phyloP scores from a whole-genome alignment of 805 yeast genomes.

The Ogataea pini region DNA sequence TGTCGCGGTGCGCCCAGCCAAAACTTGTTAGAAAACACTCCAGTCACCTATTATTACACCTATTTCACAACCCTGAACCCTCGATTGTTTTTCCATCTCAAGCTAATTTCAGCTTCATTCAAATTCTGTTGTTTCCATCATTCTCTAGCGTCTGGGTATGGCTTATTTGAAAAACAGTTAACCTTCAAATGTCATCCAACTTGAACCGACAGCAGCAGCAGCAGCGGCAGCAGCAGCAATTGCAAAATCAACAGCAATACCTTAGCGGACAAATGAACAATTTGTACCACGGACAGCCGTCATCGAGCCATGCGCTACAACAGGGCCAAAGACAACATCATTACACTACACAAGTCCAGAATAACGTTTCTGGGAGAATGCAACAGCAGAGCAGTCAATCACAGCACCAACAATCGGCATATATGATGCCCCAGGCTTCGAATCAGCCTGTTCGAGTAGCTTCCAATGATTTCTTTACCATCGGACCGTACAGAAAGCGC shows the following conservation, averaged over 20 bases:
- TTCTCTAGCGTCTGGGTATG: too few species aligned
- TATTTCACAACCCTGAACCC: too few species aligned
- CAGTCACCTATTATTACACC: too few species aligned
- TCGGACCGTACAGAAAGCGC: conserved; percentile 60
- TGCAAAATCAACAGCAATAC: conserved; percentile 13
- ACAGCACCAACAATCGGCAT: conserved; percentile 18
- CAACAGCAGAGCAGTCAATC: neutral
- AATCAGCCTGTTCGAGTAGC: conserved; percentile 52
- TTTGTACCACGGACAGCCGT: conserved; percentile 13
- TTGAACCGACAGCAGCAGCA: conserved; percentile 12
- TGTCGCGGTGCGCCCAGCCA: too few species aligned
- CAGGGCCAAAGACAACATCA: conserved; percentile 21
- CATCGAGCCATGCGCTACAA: conserved; percentile 7
- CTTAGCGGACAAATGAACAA: conserved; percentile 2
- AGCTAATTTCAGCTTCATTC: too few species aligned
- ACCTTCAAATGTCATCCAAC: conserved; percentile 4
- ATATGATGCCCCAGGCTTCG: conserved; percentile 14
- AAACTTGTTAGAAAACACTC: too few species aligned
- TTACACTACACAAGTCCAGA: conserved; percentile 24
- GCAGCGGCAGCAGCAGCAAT: conserved; percentile 10
- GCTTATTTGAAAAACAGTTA: neutral
- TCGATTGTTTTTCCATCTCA: too few species aligned
- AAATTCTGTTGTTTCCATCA: too few species aligned
- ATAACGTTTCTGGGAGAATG: conserved; percentile 6
- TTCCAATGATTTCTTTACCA: conserved; percentile 51